phyloP scores from a whole-genome alignment of 2,329 filamentous ascomycete species.

The Akanthomyces dipterigenus region DNA sequence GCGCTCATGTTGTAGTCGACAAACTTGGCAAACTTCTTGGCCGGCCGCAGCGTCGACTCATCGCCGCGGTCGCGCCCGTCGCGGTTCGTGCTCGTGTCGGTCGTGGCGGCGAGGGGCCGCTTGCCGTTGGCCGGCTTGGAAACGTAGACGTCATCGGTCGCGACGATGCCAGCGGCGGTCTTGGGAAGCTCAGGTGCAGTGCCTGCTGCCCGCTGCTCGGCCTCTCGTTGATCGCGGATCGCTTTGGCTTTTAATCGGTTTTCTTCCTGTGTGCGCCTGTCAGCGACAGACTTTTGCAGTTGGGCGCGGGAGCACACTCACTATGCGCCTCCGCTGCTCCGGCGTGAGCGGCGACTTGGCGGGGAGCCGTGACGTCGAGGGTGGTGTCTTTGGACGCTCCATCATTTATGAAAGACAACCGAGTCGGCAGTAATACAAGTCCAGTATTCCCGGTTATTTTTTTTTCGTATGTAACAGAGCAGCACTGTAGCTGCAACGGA shows the following conservation, averaged over 20 bases:
- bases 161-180: constrained; percentile 63
- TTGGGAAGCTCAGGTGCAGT: constrained; percentile 35
- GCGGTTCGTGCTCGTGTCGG: constrained; percentile 53
- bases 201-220: constrained; percentile 46
- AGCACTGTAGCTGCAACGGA: neutral
- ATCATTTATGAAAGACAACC: constrained; percentile 23
- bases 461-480: neutral
- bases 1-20: constrained; percentile 97
- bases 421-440: neutral
- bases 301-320: constrained; percentile 25
- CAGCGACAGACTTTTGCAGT: neutral
- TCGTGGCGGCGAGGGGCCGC: constrained; percentile 52
- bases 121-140: constrained; percentile 49
- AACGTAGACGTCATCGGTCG: constrained; percentile 56
- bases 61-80: constrained; percentile 54
- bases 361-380: constrained; percentile 25
- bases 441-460: too few species aligned
- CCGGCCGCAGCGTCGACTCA: constrained; percentile 57
- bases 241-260: constrained; percentile 85
- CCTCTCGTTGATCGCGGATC: constrained; percentile 65
- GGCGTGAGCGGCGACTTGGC: constrained; percentile 44
- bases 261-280: constrained; percentile 58
- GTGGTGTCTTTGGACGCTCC: constrained; percentile 43
- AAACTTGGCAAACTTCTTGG: constrained; percentile 84
- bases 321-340: constrained; percentile 48